Base-by-base conservation (phyloP, 2,329 filamentous ascomycete species). In the Aspergillus ochraceoroseus region DNA sequence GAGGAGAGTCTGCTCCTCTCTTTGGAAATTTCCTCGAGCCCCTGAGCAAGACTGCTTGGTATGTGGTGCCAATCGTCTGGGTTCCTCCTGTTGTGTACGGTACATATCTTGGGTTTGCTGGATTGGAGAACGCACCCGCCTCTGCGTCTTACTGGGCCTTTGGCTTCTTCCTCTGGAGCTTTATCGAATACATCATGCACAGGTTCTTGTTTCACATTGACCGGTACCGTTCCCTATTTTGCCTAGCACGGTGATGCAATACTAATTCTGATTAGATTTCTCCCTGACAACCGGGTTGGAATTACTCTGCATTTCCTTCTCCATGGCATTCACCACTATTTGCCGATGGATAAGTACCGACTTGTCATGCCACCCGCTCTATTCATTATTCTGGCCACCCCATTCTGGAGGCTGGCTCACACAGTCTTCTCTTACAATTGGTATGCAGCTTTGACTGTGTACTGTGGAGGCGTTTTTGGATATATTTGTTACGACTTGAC, bases 11-110 rank as follows among this genome's bases (percentile, higher is more conserved):
- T 5, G 92, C 92, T 25, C 92, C 92, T 13, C 70, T 98, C 15
- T 98, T 98, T 66, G 92, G 92, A 45, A 96, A 98, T 69, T 94
- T 98, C 64, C 73, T 98, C n/a, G 92, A 98, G 69, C 92, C 92
- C n/a, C 70, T 98, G 44, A 89, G 83, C 64, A 85, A 89, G 74
- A 98, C 92, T 2, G 79, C 92, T 1, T 98, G 92, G 92, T 98
- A 83, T 80, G 64, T 94, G 30, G 75, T 98, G 7, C 92, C 92
- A 2, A 73, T 73, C 0, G 46, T 94, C 1, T 98, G 92, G 92
- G 62, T 92, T 28, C 92, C 92, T n/a, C 76, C 73, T 12, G 77
- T 95, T 28, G 55, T 71, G 7, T 95, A 88, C 59, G 87, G 85
- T 17, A 78, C 82, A 7, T 79, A 75, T 46, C 55, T 85, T 13